Percentiles rank a stretch among this genome's conserved stretches.
phyloP scores from a whole-genome alignment of 2,329 filamentous ascomycete species.

The Aspergillus fijiensis region DNA sequence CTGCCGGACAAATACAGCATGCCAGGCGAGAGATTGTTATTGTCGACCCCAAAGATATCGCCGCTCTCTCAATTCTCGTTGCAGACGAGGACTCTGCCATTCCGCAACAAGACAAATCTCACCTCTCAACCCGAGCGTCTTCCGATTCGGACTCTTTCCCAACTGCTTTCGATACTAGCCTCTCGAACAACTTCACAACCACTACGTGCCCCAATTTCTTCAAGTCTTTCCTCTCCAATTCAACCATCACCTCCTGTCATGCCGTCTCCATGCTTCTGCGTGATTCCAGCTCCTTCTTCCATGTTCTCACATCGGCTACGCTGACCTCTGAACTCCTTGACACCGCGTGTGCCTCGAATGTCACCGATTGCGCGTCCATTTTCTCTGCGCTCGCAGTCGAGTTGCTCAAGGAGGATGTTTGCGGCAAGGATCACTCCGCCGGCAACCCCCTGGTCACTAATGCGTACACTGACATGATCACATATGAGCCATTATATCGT shows the following conservation, averaged over 20 bases:
- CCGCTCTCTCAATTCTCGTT: neutral
- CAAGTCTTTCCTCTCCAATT: constrained; percentile 62
- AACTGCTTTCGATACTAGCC: constrained; percentile 64
- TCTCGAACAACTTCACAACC: constrained; percentile 62
- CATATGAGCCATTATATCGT: constrained; percentile 75
- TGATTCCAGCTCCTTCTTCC: constrained; percentile 83
- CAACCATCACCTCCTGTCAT: constrained; percentile 70
- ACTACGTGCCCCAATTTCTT: constrained; percentile 58
- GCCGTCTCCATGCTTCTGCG: constrained; percentile 81
- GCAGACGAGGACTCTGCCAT: neutral
- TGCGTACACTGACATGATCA: constrained; percentile 71
- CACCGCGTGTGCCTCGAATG: constrained; percentile 69
- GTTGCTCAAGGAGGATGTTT: constrained; percentile 63
- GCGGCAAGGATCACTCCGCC: constrained; percentile 66
- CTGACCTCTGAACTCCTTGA: constrained; percentile 77
- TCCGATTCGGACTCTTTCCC: constrained; percentile 47
- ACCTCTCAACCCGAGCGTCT: neutral
- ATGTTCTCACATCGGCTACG: constrained; percentile 68
- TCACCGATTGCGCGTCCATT: constrained; percentile 63
- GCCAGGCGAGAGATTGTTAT: neutral
- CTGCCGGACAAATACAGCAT: neutral
- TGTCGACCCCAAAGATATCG: neutral
- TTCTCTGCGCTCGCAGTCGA: constrained; percentile 65
- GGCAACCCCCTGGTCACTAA: constrained; percentile 70
- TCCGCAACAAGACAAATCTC: neutral